Conservation (phyloP, 805 yeast species). For the Vanderwaltozyma tropicalis region DNA sequence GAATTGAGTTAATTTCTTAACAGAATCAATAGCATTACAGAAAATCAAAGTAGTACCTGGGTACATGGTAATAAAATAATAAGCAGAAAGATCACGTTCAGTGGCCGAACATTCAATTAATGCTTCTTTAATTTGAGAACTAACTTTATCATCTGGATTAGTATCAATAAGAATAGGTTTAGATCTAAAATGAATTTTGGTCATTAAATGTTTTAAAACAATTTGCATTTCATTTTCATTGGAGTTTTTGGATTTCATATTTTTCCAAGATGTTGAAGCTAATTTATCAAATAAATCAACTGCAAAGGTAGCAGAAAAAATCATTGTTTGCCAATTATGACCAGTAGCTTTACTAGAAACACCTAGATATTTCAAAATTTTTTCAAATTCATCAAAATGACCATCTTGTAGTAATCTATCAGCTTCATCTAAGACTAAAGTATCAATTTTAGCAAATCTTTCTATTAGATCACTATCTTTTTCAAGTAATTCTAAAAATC, state of each 20-base stretch:
- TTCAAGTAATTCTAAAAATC: conserved; percentile 73
- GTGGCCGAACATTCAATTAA: conserved; percentile 82
- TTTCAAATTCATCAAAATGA: conserved; percentile 87
- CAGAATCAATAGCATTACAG: conserved; percentile 92
- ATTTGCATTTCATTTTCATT: conserved; percentile 37
- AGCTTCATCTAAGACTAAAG: conserved; percentile 83
- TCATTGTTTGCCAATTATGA: conserved; percentile 67
- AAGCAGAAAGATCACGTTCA: conserved; percentile 82
- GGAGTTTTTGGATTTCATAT: conserved; percentile 14
- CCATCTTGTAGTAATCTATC: conserved; percentile 92
- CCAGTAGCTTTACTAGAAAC: conserved; percentile 24
- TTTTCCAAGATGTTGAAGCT: conserved; percentile 31
- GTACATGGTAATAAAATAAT: conserved; percentile 75
- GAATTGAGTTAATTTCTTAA: conserved; percentile 71
- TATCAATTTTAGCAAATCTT: conserved; percentile 35
- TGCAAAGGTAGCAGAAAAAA: conserved; percentile 92
- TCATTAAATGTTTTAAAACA: conserved; percentile 52
- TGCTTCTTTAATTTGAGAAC: conserved; percentile 69
- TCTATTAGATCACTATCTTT: conserved; percentile 38
- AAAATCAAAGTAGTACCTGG: conserved; percentile 87
- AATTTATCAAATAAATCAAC: conserved; percentile 72
- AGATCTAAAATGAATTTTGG: conserved; percentile 62
- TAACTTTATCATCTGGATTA: conserved; percentile 74
- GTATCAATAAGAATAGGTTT: conserved; percentile 71
- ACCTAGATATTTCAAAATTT: conserved; percentile 55